A percentile compares a stretch with the other conserved stretches of the same genome.
phyloP scores from a whole-genome alignment of 2,329 filamentous ascomycete genomes.

The Clonostachys sp. region DNA sequence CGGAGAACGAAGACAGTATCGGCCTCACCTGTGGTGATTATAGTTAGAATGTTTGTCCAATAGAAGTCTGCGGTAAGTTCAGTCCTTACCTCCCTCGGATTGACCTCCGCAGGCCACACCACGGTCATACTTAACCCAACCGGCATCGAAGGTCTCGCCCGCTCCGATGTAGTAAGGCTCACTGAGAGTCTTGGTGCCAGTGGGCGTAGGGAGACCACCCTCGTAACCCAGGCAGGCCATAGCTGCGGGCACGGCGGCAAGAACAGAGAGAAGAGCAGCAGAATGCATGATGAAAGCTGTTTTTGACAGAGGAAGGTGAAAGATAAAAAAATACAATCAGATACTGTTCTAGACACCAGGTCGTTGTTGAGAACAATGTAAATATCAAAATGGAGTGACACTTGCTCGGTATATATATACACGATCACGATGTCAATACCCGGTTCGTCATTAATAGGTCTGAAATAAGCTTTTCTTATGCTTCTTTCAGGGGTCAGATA shows the following conservation, averaged over 20 bases:
- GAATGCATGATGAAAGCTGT: no score
- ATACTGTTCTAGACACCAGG: no score
- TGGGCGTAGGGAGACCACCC: constrained; percentile 14
- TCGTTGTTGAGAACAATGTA: no score
- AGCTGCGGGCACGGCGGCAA: constrained; percentile 3
- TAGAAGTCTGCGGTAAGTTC: not conserved
- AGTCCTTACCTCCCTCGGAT: not conserved
- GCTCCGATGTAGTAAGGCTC: constrained; percentile 18
- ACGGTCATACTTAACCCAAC: constrained; percentile 24
- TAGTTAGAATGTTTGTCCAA: not conserved
- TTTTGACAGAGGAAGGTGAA: no score
- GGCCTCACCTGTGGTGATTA: not conserved
- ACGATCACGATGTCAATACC: no score
- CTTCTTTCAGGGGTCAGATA: no score
- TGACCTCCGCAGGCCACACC: constrained; percentile 18
- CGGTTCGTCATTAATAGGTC: no score
- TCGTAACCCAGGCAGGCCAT: constrained; percentile 12
- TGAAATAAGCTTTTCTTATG: no score
- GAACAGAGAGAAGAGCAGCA: not conserved
- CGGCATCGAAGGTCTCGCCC: constrained; percentile 17
- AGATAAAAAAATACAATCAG: no score
- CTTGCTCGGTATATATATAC: no score
- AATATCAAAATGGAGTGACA: no score
- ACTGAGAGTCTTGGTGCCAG: constrained; percentile 13
- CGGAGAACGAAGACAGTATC: constrained; percentile 13